phyloP scores from a whole-genome alignment of 257 asterid genomes.

The Ilex aquifolium region DNA sequence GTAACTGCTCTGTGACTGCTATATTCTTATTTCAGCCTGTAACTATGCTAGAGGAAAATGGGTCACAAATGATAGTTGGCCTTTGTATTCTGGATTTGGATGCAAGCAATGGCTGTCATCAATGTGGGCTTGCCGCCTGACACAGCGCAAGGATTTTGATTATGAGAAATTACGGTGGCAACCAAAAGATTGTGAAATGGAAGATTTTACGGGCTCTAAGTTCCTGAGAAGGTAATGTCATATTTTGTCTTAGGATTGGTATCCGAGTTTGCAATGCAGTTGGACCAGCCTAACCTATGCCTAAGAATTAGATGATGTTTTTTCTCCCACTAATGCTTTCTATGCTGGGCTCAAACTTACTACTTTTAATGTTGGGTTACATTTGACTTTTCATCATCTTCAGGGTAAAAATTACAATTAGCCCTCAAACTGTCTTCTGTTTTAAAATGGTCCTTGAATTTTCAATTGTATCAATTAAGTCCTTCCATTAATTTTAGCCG shows the following conservation, averaged over 20 bases:
- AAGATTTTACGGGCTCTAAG: slow-evolving; percentile 58
- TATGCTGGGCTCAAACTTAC: too few species aligned
- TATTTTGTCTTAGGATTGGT: background rate
- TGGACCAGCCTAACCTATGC: background rate
- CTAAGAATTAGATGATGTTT: background rate
- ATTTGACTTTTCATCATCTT: too few species aligned
- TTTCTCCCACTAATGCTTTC: too few species aligned
- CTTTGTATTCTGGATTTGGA: slow-evolving; percentile 78
- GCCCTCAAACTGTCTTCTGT: too few species aligned
- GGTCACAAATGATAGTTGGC: slow-evolving; percentile 56
- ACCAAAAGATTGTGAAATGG: slow-evolving; percentile 70
- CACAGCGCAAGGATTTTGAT: slow-evolving; percentile 82
- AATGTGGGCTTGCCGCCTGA: slow-evolving; percentile 97
- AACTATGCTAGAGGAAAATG: slow-evolving; percentile 80
- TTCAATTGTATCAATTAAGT: too few species aligned
- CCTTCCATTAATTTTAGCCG: too few species aligned
- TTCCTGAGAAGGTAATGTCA: slow-evolving; percentile 60
- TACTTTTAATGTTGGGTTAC: too few species aligned
- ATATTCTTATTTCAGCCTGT: slow-evolving; percentile 48
- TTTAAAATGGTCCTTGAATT: too few species aligned
- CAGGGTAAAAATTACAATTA: too few species aligned
- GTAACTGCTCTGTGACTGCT: background rate
- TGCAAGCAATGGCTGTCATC: slow-evolving; percentile 89
- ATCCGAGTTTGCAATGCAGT: background rate
- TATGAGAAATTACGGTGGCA: slow-evolving; percentile 82